Conservation (phyloP, 2,329 filamentous ascomycete species). For the Plenodomus tracheiphilus region DNA sequence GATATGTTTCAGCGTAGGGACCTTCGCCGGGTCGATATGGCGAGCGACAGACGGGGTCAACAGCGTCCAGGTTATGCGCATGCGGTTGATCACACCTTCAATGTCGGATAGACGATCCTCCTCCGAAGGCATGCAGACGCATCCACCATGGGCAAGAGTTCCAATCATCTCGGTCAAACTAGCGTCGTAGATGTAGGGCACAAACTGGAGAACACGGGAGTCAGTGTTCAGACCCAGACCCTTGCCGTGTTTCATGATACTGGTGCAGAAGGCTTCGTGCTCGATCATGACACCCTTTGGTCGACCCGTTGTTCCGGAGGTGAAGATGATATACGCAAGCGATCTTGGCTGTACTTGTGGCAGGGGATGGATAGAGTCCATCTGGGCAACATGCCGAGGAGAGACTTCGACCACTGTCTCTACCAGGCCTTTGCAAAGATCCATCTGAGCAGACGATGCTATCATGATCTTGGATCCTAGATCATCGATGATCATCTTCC, state of each 20-base stretch:
- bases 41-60: conserved; percentile 1
- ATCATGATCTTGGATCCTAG: not conserved
- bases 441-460: too few species aligned
- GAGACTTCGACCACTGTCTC: conserved; percentile 40
- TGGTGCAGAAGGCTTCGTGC: conserved; percentile 48
- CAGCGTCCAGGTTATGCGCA: not conserved
- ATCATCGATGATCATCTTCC: conserved; percentile 7
- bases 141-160: conserved; percentile 58
- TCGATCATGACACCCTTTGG: conserved; percentile 64
- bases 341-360: conserved; percentile 19
- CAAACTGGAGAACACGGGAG: conserved; percentile 25
- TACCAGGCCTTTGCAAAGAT: not conserved
- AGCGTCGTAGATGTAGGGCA: conserved; percentile 39
- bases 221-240: too few species aligned
- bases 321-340: conserved; percentile 63
- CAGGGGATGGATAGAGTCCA: conserved; percentile 17
- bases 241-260: conserved; percentile 8
- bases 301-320: conserved; percentile 45
- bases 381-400: too few species aligned
- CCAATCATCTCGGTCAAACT: conserved; percentile 60
- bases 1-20: not conserved
- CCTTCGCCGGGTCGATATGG: too few species aligned
- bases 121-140: conserved; percentile 36
- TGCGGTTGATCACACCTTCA: not conserved
- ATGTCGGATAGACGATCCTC: too few species aligned